Percentiles rank a stretch among this genome's conserved stretches.
These are phyloP conservation scores for Cercospora sesami DNA, from an alignment of 2,329 filamentous ascomycete species.

Conservation along the genomic window DNA sequence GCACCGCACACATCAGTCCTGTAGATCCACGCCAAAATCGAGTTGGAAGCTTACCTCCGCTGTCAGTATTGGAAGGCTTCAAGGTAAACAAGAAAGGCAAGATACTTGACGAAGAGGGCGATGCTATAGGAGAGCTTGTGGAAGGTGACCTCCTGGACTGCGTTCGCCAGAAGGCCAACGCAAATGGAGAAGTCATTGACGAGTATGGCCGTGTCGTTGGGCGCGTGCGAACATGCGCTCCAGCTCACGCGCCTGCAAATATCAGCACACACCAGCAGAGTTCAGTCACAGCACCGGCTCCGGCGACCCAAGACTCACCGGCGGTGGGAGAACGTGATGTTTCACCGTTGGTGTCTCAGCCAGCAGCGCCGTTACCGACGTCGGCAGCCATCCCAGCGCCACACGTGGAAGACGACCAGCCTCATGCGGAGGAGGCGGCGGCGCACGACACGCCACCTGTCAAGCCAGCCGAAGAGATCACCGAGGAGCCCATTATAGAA, in stretches of 20 bases:
- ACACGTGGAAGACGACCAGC: background rate
- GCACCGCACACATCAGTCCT: background rate
- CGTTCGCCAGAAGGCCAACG: constrained; percentile 50
- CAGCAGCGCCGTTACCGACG: background rate
- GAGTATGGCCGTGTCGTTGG: constrained; percentile 51
- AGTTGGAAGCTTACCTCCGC: constrained; percentile 33
- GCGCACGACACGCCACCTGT: background rate
- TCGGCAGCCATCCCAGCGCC: background rate
- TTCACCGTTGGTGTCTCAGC: background rate
- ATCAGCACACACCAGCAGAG: background rate
- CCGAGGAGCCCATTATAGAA: background rate
- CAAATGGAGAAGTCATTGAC: constrained; percentile 50
- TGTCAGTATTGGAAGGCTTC: constrained; percentile 50
- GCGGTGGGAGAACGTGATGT: background rate
- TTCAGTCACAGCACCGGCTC: background rate
- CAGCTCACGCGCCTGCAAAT: background rate
- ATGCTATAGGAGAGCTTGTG: constrained; percentile 50
- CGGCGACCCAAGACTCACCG: background rate
- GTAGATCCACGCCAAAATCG: background rate
- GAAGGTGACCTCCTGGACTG: constrained; percentile 48
- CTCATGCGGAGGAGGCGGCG: background rate
- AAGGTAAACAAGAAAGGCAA: constrained; percentile 58
- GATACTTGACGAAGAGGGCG: constrained; percentile 51
- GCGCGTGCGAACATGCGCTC: constrained; percentile 29
- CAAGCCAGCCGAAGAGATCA: background rate